phyloP scores from a whole-genome alignment of 139 green algal species.

The Micromonas pusilla region DNA sequence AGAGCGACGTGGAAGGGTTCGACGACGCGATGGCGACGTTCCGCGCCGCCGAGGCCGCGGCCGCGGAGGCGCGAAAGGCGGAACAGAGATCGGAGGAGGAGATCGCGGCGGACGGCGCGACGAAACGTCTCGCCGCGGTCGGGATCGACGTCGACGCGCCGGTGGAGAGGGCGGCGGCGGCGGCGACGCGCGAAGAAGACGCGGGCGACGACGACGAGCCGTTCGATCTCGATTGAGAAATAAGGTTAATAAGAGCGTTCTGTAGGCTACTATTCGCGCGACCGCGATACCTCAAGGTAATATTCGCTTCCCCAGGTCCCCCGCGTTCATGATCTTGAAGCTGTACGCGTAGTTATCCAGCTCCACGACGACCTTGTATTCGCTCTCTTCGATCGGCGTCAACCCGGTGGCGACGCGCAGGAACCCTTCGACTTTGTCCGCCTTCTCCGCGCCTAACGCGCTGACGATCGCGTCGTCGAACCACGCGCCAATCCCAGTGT shows the following conservation, averaged over 20 bases:
- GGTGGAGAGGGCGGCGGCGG: not conserved
- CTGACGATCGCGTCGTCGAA: not conserved
- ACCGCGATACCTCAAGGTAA: too few species aligned
- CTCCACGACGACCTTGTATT: not conserved
- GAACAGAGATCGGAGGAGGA: not conserved
- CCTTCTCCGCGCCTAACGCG: not conserved
- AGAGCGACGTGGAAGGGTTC: not conserved
- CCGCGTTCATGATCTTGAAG: not conserved
- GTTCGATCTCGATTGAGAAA: not conserved
- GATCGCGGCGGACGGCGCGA: not conserved
- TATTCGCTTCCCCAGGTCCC: not conserved
- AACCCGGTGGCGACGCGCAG: not conserved
- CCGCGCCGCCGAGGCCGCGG: too few species aligned
- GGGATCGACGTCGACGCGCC: not conserved
- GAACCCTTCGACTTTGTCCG: not conserved
- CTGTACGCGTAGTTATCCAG: not conserved
- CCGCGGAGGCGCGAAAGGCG: too few species aligned
- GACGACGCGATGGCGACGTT: not conserved
- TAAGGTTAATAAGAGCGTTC: too few species aligned
- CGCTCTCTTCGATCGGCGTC: not conserved
- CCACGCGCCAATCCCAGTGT: not conserved
- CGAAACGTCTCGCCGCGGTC: not conserved
- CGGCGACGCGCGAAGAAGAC: too few species aligned
- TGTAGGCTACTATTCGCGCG: too few species aligned
- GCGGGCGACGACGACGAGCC: not conserved